Evolutionary conservation across 2,329 filamentous ascomycete species (phyloP), one percentile per base, ranked within the genome.

Genomic region (Aspergillus novofumigatus): DNA sequence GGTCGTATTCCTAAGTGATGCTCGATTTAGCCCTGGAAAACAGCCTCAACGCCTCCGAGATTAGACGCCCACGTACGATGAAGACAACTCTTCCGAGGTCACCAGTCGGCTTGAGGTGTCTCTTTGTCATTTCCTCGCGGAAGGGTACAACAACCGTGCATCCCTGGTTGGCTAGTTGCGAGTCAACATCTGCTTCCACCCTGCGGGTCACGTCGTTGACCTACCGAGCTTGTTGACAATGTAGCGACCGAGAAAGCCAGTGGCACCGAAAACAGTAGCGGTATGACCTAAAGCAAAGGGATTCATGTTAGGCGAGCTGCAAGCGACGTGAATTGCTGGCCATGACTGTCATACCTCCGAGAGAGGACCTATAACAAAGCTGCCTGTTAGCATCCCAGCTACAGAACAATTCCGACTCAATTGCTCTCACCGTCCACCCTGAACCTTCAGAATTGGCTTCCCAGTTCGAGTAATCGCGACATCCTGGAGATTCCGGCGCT

Each of bases 121-220:
- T 88, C 84, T 97, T 97, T 67, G 89, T 82, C 92, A 97, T 97
- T 78, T 97, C 94, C 81, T 99, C 94, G 49, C 94, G 88, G 82
- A 86, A 99, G 51, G 94, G 94, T 59, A 97, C 78, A 59, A 99
- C 86, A 44, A 99, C 94, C 42, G 89, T 96, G 77, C 91, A 96
- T 87, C 94, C 94, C 79, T 92, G 86, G 62, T 90, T 88, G 67
- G 94, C 93, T 96, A 69, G 70, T 67, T 51, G 51, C 62, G 62
- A 56, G 65, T 76, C 57, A 71, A 62, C 57, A 49, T 62, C 44
- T 48, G 29, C 44, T 63, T 74, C 83, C 21, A 29, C 38, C 17
- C 14, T 53, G 17, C 55, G 45, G 29, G 29, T 21, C 25, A 47
- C 11, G 10, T 23, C 26, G 28, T 28, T 53, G 29, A 68, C 78